phyloP scores from a whole-genome alignment of 805 yeast genomes.

The Kurtzmaniella fragi region DNA sequence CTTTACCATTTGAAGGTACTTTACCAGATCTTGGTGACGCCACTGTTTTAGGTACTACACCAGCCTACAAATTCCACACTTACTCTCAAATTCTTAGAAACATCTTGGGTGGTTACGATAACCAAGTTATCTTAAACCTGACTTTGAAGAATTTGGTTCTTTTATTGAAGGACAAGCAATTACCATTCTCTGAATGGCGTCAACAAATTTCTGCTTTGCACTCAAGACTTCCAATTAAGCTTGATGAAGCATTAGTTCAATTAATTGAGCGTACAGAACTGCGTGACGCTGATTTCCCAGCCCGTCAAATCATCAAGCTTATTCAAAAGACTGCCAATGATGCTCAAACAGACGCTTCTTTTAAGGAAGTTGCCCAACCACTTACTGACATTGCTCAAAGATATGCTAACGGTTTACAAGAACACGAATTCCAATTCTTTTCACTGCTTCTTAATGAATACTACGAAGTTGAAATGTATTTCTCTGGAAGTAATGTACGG shows the following conservation, averaged over 20 bases:
- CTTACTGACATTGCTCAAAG: constrained; percentile 63
- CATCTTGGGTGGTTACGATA: constrained; percentile 88
- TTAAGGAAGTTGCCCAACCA: constrained; percentile 64
- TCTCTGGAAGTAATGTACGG: constrained; percentile 69
- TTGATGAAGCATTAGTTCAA: constrained; percentile 62
- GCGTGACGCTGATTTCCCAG: constrained; percentile 86
- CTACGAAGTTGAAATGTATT: constrained; percentile 70
- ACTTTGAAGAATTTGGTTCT: constrained; percentile 70
- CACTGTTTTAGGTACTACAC: constrained; percentile 73
- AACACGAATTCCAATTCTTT: constrained; percentile 78
- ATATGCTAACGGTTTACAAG: constrained; percentile 70
- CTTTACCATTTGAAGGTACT: constrained; percentile 91
- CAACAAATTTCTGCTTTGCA: constrained; percentile 85
- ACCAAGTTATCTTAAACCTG: constrained; percentile 87
- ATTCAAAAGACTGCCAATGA: constrained; percentile 57
- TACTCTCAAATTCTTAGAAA: constrained; percentile 60
- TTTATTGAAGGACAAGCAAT: constrained; percentile 68
- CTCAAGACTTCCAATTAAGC: constrained; percentile 75
- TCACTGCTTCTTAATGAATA: constrained; percentile 67
- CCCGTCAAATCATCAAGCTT: constrained; percentile 72
- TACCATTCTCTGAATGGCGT: constrained; percentile 93
- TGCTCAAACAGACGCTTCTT: constrained; percentile 44
- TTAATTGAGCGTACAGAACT: constrained; percentile 61
- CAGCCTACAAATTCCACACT: constrained; percentile 66
- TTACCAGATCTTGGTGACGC: constrained; percentile 88